Conservation (phyloP, 805 yeast species). For the Grigorovia jiainica region DNA sequence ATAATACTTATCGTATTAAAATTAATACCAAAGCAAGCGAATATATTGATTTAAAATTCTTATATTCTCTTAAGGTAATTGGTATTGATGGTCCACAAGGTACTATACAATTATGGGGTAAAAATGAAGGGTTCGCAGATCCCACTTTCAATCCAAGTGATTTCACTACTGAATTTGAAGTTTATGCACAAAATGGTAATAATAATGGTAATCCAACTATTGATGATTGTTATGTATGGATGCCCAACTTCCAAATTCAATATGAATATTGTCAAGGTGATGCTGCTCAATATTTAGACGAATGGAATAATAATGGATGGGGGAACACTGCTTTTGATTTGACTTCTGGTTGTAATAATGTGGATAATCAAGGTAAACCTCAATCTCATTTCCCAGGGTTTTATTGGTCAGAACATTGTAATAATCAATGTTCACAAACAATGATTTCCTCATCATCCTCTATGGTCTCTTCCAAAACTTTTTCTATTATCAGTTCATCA, state of each 20-base stretch:
- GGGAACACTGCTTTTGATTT: conserved; percentile 11
- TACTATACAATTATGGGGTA: conserved; percentile 10
- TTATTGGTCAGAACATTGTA: conserved; percentile 7
- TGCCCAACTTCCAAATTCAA: conserved; percentile 16
- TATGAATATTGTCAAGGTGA: conserved; percentile 9
- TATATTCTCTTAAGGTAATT: conserved; percentile 11
- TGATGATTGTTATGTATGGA: conserved; percentile 8
- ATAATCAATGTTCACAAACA: too few relatives aligned
- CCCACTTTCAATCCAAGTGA: conserved; percentile 16
- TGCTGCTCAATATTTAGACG: conserved; percentile 6
- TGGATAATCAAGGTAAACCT: conserved; percentile 12
- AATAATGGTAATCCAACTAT: neutral
- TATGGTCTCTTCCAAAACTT: too few relatives aligned
- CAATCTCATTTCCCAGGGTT: conserved; percentile 15
- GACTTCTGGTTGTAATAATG: conserved; percentile 12
- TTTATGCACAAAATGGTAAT: conserved; percentile 5
- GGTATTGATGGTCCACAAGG: conserved; percentile 11
- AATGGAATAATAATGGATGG: conserved; percentile 9
- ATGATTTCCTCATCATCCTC: too few relatives aligned
- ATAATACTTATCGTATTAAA: conserved; percentile 10
- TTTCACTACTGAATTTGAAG: conserved; percentile 11
- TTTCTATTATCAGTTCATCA: too few relatives aligned
- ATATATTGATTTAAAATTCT: conserved; percentile 9
- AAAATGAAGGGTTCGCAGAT: too few relatives aligned
- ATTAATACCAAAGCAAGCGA: conserved; percentile 12